A percentile compares a stretch with the other conserved stretches of the same genome.
Conservation (phyloP, 1,284 basidiomycete genomes). For the Trametes sp. region DNA sequence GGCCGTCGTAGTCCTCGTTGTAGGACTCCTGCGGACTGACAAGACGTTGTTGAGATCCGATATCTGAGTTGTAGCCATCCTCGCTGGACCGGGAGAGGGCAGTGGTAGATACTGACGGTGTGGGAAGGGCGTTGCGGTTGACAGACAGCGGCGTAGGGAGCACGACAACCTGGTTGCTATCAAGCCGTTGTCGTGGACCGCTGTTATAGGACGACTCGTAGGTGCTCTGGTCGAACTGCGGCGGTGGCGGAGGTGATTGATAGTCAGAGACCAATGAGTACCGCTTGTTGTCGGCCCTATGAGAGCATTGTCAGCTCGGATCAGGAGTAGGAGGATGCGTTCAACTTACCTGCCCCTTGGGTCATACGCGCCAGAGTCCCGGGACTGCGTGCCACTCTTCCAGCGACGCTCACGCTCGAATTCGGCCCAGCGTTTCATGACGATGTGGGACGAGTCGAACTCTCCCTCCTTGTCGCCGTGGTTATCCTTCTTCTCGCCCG, state of each 20-base stretch:
- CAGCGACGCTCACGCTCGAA: constrained; percentile 96
- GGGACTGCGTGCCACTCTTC: constrained; percentile 85
- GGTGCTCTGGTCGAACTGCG: constrained; percentile 67
- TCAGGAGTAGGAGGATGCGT: too few relatives aligned
- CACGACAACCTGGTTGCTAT: constrained; percentile 73
- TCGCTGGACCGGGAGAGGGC: constrained; percentile 70
- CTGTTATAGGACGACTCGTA: constrained; percentile 57
- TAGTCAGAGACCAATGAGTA: constrained; percentile 85
- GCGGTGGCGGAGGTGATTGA: constrained; percentile 56
- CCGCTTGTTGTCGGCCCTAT: constrained; percentile 61
- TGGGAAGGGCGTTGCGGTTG: constrained; percentile 55
- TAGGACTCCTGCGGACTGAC: constrained; percentile 54
- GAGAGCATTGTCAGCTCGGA: constrained; percentile 23
- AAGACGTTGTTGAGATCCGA: constrained; percentile 65
- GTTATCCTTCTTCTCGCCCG: constrained; percentile 73
- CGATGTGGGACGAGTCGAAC: constrained; percentile 95
- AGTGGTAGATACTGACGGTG: constrained; percentile 55
- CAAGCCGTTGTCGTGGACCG: constrained; percentile 60
- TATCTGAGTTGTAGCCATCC: constrained; percentile 64
- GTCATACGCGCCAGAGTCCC: constrained; percentile 81
- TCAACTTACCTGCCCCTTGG: too few relatives aligned
- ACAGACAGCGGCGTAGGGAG: constrained; percentile 73
- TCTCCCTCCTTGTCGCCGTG: constrained; percentile 94
- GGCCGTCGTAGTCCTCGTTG: constrained; percentile 35
- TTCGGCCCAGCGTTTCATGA: constrained; percentile 99